phyloP scores from a whole-genome alignment of 1,284 basidiomycete genomes.

The Puccinia novopanici region DNA sequence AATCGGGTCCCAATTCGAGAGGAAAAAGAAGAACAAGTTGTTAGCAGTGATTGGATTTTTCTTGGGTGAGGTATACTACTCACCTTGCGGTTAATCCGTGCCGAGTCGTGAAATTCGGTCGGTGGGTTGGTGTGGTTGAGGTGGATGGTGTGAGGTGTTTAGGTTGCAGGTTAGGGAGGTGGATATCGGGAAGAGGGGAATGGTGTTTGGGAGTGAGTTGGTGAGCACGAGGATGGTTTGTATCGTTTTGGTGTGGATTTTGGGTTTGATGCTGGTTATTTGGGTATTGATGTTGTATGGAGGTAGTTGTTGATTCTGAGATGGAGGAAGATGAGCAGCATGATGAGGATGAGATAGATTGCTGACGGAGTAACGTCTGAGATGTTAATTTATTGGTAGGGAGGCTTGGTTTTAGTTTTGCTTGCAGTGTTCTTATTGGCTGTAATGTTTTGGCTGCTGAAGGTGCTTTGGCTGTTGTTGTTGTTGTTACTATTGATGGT shows the following conservation, averaged over 20 bases:
- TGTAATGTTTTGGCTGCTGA: background rate
- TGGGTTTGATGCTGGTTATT: too few relatives aligned
- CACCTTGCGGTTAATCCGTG: too few relatives aligned
- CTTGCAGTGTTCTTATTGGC: background rate
- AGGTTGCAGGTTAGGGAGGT: too few relatives aligned
- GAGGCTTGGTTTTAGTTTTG: background rate
- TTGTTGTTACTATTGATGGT: background rate
- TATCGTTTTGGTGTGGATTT: too few relatives aligned
- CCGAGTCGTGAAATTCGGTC: too few relatives aligned
- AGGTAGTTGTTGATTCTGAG: background rate
- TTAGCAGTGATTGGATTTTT: background rate
- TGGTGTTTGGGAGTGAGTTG: background rate
- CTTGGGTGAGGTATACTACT: too few relatives aligned
- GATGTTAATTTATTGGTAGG: background rate
- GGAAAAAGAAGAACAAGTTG: background rate
- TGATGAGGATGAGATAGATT: background rate
- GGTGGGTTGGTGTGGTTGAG: background rate
- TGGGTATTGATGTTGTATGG: too few relatives aligned
- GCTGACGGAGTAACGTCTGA: background rate
- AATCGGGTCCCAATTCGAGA: too few relatives aligned
- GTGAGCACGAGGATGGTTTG: too few relatives aligned
- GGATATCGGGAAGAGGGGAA: background rate
- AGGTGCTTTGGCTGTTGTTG: background rate
- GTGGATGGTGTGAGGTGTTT: too few relatives aligned
- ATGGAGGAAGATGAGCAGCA: background rate